Evolutionary conservation across 2,329 filamentous ascomycete species (phyloP).

Genomic region (Botryotinia calthae): DNA sequence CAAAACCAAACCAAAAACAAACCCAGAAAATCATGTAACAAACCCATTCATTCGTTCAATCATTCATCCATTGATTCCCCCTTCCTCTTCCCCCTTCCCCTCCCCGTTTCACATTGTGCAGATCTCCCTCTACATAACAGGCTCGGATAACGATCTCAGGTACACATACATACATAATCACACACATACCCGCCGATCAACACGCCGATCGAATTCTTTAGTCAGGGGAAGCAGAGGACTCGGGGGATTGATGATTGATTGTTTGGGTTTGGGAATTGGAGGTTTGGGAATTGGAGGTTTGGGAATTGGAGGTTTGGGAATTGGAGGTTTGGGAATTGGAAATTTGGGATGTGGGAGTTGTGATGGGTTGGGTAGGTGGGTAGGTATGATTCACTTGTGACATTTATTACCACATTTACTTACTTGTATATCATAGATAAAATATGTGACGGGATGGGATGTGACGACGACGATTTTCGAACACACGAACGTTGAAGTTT

Average conservation of each 20-base stretch:
- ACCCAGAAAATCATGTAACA: neutral
- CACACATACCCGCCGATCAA: neutral
- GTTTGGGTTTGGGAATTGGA: too few relatives aligned
- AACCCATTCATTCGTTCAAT: neutral
- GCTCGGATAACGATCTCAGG: neutral
- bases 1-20: neutral
- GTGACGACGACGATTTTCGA: too few relatives aligned
- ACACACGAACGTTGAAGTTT: too few relatives aligned
- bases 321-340: too few relatives aligned
- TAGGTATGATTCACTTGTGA: too few relatives aligned
- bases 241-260: neutral
- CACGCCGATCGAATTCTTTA: neutral
- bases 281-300: too few relatives aligned
- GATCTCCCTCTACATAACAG: neutral
- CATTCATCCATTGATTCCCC: too few relatives aligned
- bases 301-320: too few relatives aligned
- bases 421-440: neutral
- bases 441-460: too few relatives aligned
- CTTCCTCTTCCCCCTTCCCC: neutral
- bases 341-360: too few relatives aligned
- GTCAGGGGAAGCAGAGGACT: neutral
- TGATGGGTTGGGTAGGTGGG: too few relatives aligned
- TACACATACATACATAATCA: neutral
- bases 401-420: too few relatives aligned
- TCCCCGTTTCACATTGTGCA: neutral